Evolutionary conservation across 805 yeast genomes (phyloP).

Genomic region (Myxozyma melibiosi): DNA sequence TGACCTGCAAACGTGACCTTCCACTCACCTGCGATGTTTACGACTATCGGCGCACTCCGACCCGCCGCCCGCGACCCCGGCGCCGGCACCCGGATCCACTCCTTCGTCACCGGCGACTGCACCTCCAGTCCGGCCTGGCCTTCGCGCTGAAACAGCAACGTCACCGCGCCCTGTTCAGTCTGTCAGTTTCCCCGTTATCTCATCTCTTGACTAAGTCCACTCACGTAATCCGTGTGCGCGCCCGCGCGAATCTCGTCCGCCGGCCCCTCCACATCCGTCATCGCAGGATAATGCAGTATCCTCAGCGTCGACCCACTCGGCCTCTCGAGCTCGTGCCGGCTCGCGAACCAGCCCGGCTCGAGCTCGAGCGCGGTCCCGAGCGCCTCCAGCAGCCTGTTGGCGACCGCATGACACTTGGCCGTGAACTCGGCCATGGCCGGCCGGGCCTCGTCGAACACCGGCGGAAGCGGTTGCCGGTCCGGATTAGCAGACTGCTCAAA

Average conservation of each 20-base stretch:
- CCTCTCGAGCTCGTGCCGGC: constrained; percentile 56
- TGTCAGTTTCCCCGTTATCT: not conserved
- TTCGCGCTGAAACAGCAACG: constrained; percentile 68
- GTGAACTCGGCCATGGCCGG: constrained; percentile 44
- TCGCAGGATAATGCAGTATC: constrained; percentile 65
- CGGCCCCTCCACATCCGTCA: constrained; percentile 44
- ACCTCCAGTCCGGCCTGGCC: constrained; percentile 76
- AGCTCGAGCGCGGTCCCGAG: constrained; percentile 60
- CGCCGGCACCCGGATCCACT: constrained; percentile 72
- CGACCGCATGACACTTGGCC: constrained; percentile 53
- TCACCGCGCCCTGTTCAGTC: constrained; percentile 56
- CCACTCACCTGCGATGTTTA: constrained; percentile 53
- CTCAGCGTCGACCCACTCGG: constrained; percentile 68
- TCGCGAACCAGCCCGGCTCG: constrained; percentile 63
- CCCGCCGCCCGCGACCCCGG: constrained; percentile 50
- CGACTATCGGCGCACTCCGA: constrained; percentile 70
- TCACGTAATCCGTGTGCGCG: constrained; percentile 75
- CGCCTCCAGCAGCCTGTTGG: constrained; percentile 54
- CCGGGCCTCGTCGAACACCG: constrained; percentile 51
- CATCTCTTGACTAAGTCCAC: not conserved
- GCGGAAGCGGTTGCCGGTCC: constrained; percentile 53
- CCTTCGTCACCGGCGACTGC: constrained; percentile 53
- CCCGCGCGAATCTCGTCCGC: constrained; percentile 60
- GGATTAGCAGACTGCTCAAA: constrained; percentile 46
- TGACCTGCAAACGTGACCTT: not conserved